Percentiles rank a stretch among this genome's conserved stretches.
These are phyloP conservation scores for Aspergillus alliaceus DNA, from an alignment of 2,329 filamentous ascomycete genomes.

Conservation along the genomic window DNA sequence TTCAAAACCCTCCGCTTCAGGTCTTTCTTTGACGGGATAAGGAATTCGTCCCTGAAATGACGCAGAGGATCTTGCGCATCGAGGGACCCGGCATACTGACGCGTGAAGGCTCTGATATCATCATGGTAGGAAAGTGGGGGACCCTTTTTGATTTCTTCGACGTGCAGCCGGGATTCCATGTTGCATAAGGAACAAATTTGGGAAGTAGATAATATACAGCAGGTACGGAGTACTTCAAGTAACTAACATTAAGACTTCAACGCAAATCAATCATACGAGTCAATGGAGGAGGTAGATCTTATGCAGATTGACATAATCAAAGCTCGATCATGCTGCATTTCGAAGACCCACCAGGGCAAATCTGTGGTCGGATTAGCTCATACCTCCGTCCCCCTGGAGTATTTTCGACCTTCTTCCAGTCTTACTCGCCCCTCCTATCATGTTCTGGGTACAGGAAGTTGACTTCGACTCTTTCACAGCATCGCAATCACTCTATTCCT, in stretches of 20 bases:
- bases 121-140: constrained; percentile 30
- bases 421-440: too few species aligned
- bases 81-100: constrained; percentile 48
- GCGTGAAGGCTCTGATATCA: constrained; percentile 35
- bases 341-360: background rate
- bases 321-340: background rate
- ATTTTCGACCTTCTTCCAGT: too few species aligned
- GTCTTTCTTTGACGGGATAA: constrained; percentile 73
- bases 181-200: background rate
- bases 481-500: too few species aligned
- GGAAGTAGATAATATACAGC: background rate
- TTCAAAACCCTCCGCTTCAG: constrained; percentile 63
- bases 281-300: background rate
- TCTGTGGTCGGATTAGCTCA: background rate
- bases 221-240: background rate
- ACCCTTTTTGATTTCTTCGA: constrained; percentile 26
- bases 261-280: background rate
- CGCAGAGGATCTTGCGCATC: constrained; percentile 63
- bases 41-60: constrained; percentile 68
- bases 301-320: background rate
- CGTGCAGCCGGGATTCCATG: constrained; percentile 17
- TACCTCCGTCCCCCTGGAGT: background rate
- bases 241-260: background rate
- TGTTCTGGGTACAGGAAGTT: too few species aligned
- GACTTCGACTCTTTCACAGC: too few species aligned